Evolutionary conservation across 306 rosid species (phyloP).

Genomic region (Vachellia pachyceras): DNA sequence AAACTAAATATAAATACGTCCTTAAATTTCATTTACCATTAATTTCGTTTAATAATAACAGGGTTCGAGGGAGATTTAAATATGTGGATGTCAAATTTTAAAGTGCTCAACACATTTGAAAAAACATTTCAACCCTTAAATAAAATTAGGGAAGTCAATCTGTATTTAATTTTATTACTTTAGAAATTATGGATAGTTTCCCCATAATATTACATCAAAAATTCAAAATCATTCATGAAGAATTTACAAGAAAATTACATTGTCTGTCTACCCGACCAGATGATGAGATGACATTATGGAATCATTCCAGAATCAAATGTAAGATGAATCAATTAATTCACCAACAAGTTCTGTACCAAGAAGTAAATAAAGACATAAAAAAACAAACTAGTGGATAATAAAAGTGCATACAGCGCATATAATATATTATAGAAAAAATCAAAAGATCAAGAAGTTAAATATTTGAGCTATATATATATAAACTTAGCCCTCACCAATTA

Average conservation of each 20-base stretch:
- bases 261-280: background rate
- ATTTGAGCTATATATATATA: slow-evolving; percentile 8
- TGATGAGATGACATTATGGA: background rate
- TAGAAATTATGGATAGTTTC: background rate
- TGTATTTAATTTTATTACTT: background rate
- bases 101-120: too few relatives aligned
- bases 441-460: slow-evolving; percentile 35
- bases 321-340: slow-evolving; percentile 17
- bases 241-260: background rate
- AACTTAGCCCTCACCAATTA: slow-evolving; percentile 27
- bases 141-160: background rate
- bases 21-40: too few relatives aligned
- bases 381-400: slow-evolving; percentile 16
- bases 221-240: background rate
- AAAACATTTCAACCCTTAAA: too few relatives aligned
- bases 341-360: slow-evolving; percentile 9
- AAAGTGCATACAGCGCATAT: background rate
- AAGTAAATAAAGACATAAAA: slow-evolving; percentile 13
- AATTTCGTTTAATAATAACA: too few relatives aligned
- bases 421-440: background rate
- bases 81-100: too few relatives aligned
- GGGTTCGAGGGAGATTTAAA: too few relatives aligned
- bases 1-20: too few relatives aligned
- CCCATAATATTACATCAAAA: background rate
- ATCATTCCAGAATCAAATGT: slow-evolving; percentile 29